Conservation (phyloP, 495 filamentous ascomycete genomes). For the Neurospora discreta region DNA sequence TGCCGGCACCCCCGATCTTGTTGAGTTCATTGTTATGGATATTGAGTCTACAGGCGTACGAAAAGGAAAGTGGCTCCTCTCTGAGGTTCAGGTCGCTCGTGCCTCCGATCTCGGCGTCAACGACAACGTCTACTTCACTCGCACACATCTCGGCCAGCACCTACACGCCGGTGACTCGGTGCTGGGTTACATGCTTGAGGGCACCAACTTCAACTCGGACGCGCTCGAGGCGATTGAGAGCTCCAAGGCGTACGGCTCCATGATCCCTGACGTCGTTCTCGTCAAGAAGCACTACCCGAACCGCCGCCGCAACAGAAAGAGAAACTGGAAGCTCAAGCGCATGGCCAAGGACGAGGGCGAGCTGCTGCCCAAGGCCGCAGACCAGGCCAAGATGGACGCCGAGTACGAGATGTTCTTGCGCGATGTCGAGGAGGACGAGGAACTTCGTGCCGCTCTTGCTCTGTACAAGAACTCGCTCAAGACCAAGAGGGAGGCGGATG, state of each 20-base stretch:
- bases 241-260: slow-evolving; percentile 54
- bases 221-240: slow-evolving; percentile 70
- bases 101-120: slow-evolving; percentile 85
- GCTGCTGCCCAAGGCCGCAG: slow-evolving; percentile 63
- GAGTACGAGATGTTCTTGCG: slow-evolving; percentile 97
- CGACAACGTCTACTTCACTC: slow-evolving; percentile 70
- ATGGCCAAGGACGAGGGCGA: slow-evolving; percentile 84
- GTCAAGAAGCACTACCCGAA: slow-evolving; percentile 94
- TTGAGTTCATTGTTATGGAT: slow-evolving; percentile 91
- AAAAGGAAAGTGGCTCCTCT: slow-evolving; percentile 72
- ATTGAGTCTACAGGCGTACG: slow-evolving; percentile 67
- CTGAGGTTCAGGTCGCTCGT: slow-evolving; percentile 77
- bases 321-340: slow-evolving; percentile 88
- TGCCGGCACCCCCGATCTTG: slow-evolving; percentile 73
- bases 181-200: slow-evolving; percentile 79
- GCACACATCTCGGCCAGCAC: slow-evolving; percentile 81
- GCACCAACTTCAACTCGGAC: slow-evolving; percentile 82
- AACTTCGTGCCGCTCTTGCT: slow-evolving; percentile 70
- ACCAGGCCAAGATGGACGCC: slow-evolving; percentile 70
- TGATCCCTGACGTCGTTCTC: slow-evolving; percentile 82
- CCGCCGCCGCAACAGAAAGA: slow-evolving; percentile 67
- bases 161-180: slow-evolving; percentile 85
- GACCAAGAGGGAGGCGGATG: slow-evolving; percentile 31
- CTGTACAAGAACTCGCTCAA: slow-evolving; percentile 61
- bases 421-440: slow-evolving; percentile 91